These are phyloP conservation scores for Ajuga chamaepitys DNA, from an alignment of 257 asterid genomes.

Conservation along the genomic window DNA sequence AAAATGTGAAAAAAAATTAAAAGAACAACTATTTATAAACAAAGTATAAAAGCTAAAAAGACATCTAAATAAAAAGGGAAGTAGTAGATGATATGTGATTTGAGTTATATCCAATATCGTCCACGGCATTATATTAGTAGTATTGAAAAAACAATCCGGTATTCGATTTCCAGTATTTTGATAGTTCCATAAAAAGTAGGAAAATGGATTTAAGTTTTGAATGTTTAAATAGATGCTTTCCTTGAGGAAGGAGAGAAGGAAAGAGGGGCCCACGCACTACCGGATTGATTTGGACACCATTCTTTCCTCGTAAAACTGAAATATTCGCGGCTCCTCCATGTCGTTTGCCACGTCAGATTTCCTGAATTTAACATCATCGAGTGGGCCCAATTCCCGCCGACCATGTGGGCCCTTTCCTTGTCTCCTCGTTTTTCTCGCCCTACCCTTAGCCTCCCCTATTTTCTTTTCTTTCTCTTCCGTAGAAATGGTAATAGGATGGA, in stretches of 20 bases:
- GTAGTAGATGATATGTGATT: no score
- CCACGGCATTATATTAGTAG: no score
- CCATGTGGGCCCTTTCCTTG: constrained; percentile 10
- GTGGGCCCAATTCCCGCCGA: constrained; percentile 16
- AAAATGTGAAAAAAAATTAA: no score
- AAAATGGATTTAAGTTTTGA: background rate
- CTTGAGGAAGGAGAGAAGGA: constrained; percentile 30
- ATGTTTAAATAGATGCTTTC: constrained; percentile 23
- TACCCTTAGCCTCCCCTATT: background rate
- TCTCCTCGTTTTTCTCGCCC: background rate
- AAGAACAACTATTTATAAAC: no score
- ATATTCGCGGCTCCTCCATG: constrained; percentile 17
- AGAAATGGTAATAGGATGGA: no score
- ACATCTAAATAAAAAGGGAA: no score
- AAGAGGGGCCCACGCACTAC: constrained; percentile 31
- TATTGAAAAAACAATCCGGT: no score
- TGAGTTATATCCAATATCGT: no score
- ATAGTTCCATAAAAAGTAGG: background rate
- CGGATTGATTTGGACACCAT: constrained; percentile 29
- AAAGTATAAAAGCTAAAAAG: no score
- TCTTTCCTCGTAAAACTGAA: constrained; percentile 27
- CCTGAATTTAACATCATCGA: constrained; percentile 11
- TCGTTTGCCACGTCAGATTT: constrained; percentile 24
- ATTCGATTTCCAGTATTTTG: no score
- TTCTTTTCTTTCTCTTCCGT: no score